A percentile compares a stretch with the other conserved stretches of the same genome.
phyloP scores from a whole-genome alignment of 2,329 filamentous ascomycete species.

The Colletotrichum sp. region DNA sequence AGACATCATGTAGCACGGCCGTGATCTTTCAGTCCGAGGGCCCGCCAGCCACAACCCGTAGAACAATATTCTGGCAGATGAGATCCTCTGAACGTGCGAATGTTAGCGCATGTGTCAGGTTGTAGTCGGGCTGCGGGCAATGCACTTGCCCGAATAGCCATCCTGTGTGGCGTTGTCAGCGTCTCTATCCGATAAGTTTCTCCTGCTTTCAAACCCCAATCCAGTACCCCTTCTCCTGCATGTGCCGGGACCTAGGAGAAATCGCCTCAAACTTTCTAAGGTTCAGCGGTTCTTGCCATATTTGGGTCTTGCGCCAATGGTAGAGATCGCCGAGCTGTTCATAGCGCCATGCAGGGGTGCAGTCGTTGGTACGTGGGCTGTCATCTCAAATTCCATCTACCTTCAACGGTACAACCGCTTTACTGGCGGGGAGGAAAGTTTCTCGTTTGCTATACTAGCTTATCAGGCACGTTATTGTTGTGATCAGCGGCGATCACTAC shows the following conservation, averaged over 20 bases:
- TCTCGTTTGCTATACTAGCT: not conserved
- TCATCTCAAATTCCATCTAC: not conserved
- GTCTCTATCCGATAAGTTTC: not conserved
- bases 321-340: not conserved
- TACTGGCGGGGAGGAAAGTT: not conserved
- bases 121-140: not conserved
- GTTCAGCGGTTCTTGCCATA: not conserved
- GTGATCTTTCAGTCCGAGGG: not conserved
- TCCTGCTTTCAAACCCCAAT: not conserved
- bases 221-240: not conserved
- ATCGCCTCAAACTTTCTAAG: not conserved
- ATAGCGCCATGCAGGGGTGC: slow-evolving; percentile 5
- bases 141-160: not conserved
- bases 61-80: not conserved
- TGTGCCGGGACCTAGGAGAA: not conserved
- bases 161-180: slow-evolving; percentile 1
- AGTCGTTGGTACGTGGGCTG: not conserved
- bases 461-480: not conserved
- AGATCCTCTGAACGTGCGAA: not conserved
- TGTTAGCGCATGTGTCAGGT: not conserved
- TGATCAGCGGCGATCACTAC: not conserved
- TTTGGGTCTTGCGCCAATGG: not conserved
- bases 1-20: slow-evolving; percentile 10
- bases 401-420: not conserved
- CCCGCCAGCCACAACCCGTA: not conserved